These are phyloP conservation scores for Rhododendron griersonianum DNA, from an alignment of 148 eudicot species.

Conservation along the genomic window DNA sequence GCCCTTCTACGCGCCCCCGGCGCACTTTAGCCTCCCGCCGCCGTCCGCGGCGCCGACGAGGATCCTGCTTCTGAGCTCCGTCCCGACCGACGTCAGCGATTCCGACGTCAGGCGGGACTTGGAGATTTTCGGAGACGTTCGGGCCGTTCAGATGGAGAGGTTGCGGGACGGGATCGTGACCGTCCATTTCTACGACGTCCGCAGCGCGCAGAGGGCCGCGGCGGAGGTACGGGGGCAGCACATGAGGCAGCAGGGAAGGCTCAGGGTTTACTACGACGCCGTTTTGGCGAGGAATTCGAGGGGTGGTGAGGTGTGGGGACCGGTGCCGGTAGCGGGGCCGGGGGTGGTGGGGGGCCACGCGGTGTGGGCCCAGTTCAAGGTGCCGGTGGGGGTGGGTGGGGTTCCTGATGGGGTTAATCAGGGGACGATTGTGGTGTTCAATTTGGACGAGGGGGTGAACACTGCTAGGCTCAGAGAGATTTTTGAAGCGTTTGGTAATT, in stretches of 20 bases:
- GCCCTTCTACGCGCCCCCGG: background rate
- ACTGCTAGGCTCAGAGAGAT: conserved; percentile 29
- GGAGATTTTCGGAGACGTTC: conserved; percentile 74
- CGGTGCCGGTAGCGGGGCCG: conserved; percentile 25
- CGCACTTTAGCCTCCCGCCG: conserved; percentile 8
- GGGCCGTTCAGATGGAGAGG: conserved; percentile 83
- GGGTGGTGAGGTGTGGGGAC: background rate
- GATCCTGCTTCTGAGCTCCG: conserved; percentile 47
- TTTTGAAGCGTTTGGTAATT: conserved; percentile 55
- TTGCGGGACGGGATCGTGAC: conserved; percentile 62
- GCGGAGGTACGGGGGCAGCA: conserved; percentile 58
- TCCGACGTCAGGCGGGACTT: conserved; percentile 56
- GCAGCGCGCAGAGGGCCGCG: conserved; percentile 55
- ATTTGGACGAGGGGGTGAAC: conserved; percentile 41
- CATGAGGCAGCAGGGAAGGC: conserved; percentile 75
- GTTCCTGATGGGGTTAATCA: conserved; percentile 69
- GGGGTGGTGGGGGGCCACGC: conserved; percentile 56
- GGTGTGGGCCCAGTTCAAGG: conserved; percentile 82
- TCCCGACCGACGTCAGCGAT: conserved; percentile 54
- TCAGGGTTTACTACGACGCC: conserved; percentile 38
- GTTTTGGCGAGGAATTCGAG: conserved; percentile 2
- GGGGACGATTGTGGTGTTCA: conserved; percentile 74
- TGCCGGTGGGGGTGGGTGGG: conserved; percentile 33
- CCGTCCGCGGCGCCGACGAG: conserved; percentile 45
- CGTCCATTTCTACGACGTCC: conserved; percentile 78